Evolutionary conservation across 2,329 filamentous ascomycete species (phyloP), one percentile per base, ranked within the genome.

Genomic region (Pseudogymnoascus sp.): DNA sequence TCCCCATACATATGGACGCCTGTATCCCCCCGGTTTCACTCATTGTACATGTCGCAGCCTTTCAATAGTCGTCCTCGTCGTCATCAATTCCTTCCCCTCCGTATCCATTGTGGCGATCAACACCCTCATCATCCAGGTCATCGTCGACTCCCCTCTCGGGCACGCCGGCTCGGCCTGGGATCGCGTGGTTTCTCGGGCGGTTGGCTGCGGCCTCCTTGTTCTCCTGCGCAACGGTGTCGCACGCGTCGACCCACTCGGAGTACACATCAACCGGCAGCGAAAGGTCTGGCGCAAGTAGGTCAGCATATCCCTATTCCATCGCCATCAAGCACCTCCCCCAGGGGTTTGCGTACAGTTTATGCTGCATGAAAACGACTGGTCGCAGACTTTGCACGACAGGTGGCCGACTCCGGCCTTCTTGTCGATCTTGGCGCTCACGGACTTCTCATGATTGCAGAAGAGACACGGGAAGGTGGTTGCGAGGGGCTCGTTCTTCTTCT

Each of bases 181-280:
- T 62, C 24, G n/a, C 16, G n/a, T 11, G 26, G 24, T 56, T 44
- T 40, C 40, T 44, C 29, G 61, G 3, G 14, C 61, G 21, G 24
- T 21, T 44, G 10, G 42, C 61, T 8, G 56, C 71, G 21, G 72
- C 75, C 13, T 75, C 77, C 16, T 78, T 80, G 19, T 81, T 79
- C 65, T 86, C 81, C 71, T 89, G 87, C 14, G 86, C 86, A 60
- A 90, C 87, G 5, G 84, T 81, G 72, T 91, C 88, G 73, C 87
- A 90, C n/a, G 95, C 95, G 77, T 99, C 95, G 67, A 99, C 91
- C 95, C 95, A 99, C 76, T 97, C 95, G 35, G 91, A 90, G 73
- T 99, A 99, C 6, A 99, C 93, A 74, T 99, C 95, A 56, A 99
- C 92, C 0, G 91, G 85, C 13, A 90, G 90, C 26, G 91, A 96